These are phyloP conservation scores for Fusarium chlamydosporum DNA, from an alignment of 2,329 filamentous ascomycete species.

Conservation along the genomic window DNA sequence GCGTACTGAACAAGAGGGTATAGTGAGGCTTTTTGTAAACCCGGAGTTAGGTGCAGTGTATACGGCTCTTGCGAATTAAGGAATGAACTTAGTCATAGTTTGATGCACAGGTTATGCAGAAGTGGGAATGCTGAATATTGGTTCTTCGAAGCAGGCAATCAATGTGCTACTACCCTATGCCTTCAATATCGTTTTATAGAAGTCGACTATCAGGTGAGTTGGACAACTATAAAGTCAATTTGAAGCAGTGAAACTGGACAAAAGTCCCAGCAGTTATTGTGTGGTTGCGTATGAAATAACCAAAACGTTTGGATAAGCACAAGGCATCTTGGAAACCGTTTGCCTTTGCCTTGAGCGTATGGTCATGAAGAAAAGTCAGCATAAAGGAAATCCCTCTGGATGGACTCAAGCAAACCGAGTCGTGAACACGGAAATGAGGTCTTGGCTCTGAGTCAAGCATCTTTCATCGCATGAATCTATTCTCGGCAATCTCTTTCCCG, in stretches of 20 bases:
- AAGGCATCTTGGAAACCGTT: too few species aligned
- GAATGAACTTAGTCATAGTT: neutral
- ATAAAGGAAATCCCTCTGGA: neutral
- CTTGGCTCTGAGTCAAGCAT: neutral
- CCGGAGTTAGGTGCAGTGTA: neutral
- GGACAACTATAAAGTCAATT: neutral
- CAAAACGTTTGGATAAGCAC: too few species aligned
- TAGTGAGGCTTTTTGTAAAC: neutral
- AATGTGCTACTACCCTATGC: neutral
- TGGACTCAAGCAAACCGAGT: neutral
- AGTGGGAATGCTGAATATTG: neutral
- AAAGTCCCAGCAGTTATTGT: too few species aligned
- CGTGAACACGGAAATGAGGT: neutral
- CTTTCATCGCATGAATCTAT: neutral
- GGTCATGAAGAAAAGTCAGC: neutral
- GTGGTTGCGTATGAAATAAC: accelerated
- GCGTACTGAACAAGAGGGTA: neutral
- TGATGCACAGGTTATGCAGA: neutral
- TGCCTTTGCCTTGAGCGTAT: neutral
- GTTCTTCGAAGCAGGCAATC: neutral
- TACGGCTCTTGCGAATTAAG: neutral
- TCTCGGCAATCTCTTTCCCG: slow-evolving; percentile 17
- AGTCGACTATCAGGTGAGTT: neutral
- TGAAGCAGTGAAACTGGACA: neutral
- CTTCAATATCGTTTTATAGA: too few species aligned